Evolutionary conservation across 2,329 filamentous ascomycete species (phyloP).

Genomic region (Penicillium vulpinum): DNA sequence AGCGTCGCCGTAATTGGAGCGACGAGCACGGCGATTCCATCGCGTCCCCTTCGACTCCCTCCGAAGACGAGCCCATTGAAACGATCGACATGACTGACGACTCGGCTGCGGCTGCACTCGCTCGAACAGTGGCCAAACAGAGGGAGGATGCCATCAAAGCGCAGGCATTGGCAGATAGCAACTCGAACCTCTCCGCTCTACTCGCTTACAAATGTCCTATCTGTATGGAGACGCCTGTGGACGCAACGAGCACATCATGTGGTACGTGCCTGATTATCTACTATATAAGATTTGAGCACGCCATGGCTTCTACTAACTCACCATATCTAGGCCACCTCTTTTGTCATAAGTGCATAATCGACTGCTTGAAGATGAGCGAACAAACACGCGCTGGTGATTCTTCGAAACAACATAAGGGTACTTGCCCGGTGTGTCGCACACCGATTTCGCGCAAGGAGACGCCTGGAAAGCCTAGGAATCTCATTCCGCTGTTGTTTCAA

Average conservation of each 20-base stretch:
- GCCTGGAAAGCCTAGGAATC: conserved; percentile 36
- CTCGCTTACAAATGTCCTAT: conserved; percentile 60
- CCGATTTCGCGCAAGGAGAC: conserved; percentile 39
- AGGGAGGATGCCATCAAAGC: conserved; percentile 16
- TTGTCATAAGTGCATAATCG: conserved; percentile 63
- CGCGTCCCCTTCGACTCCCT: conserved; percentile 7
- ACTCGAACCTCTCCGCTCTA: conserved; percentile 34
- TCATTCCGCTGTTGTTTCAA: conserved; percentile 40
- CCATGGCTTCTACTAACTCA: conserved; percentile 10
- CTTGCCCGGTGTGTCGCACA: conserved; percentile 50
- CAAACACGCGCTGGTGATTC: conserved; percentile 39
- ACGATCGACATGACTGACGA: conserved; percentile 53
- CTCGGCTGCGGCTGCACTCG: conserved; percentile 42
- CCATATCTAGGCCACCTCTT: conserved; percentile 58
- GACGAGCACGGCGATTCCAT: neutral
- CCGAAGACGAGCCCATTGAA: conserved; percentile 39
- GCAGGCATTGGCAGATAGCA: neutral
- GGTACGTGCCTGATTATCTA: conserved; percentile 46
- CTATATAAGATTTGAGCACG: neutral
- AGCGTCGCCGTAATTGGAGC: conserved; percentile 10
- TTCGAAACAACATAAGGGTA: conserved; percentile 37
- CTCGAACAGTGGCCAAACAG: conserved; percentile 51
- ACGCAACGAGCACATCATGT: conserved; percentile 61
- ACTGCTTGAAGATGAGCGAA: conserved; percentile 59
- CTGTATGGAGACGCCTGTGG: conserved; percentile 62